These are phyloP conservation scores for Hemerocallis citrina DNA, from an alignment of 106 monocot genomes.

Conservation along the genomic window DNA sequence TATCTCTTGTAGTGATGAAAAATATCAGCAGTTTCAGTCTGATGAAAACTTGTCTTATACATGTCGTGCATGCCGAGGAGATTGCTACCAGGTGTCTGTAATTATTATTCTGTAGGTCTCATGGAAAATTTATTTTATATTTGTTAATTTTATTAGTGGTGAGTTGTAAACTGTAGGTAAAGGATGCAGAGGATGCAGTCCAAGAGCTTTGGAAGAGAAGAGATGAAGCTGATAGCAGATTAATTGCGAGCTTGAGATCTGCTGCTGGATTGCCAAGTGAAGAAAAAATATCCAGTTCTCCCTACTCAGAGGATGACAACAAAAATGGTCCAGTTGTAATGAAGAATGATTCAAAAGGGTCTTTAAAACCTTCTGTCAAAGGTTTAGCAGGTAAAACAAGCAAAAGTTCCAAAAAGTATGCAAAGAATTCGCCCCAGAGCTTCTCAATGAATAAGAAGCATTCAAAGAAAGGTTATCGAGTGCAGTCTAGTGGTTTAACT, in stretches of 20 bases:
- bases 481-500: constrained; percentile 7
- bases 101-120: neutral
- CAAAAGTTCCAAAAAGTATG: constrained; percentile 26
- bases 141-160: neutral
- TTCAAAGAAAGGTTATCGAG: constrained; percentile 31
- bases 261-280: constrained; percentile 66
- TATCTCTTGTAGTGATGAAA: constrained; percentile 58
- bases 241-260: constrained; percentile 48
- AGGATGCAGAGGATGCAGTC: constrained; percentile 72
- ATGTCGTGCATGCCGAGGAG: constrained; percentile 81
- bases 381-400: constrained; percentile 33
- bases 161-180: constrained; percentile 29
- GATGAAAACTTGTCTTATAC: constrained; percentile 57
- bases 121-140: neutral
- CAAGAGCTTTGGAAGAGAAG: constrained; percentile 80
- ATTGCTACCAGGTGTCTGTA: constrained; percentile 76
- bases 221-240: constrained; percentile 51
- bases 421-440: constrained; percentile 22
- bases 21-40: constrained; percentile 68
- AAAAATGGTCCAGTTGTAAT: constrained; percentile 23
- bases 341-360: constrained; percentile 36
- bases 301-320: constrained; percentile 60
- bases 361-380: constrained; percentile 71
- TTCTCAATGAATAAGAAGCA: constrained; percentile 38
- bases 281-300: constrained; percentile 40